These are phyloP conservation scores for Fusarium robinianum DNA, from an alignment of 2,329 filamentous ascomycete genomes.

Conservation along the genomic window DNA sequence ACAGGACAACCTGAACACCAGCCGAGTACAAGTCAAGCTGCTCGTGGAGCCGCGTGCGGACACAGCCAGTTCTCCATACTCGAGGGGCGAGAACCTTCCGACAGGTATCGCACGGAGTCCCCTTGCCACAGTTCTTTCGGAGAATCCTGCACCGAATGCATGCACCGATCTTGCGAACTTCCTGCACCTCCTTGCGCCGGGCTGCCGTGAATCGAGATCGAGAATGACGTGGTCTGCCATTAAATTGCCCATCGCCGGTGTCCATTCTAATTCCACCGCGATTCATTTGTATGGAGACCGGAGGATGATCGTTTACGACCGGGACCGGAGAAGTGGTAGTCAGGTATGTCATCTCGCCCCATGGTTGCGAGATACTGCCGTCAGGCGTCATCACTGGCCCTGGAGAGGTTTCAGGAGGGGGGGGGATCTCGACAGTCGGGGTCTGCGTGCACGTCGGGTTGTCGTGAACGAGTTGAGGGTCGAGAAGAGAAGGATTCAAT, in stretches of 20 bases:
- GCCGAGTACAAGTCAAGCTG: constrained; percentile 67
- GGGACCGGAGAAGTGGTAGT: constrained; percentile 43
- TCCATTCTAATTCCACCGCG: constrained; percentile 61
- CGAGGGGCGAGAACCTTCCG: constrained; percentile 65
- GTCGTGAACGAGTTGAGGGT: constrained; percentile 52
- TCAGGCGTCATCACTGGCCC: constrained; percentile 32
- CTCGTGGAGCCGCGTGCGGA: constrained; percentile 64
- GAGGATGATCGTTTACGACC: constrained; percentile 38
- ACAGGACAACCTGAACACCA: constrained; percentile 65
- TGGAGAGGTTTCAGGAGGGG: constrained; percentile 30
- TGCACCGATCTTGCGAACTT: constrained; percentile 66
- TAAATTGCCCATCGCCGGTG: constrained; percentile 46
- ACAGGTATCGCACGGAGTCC: constrained; percentile 66
- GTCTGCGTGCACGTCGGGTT: constrained; percentile 40
- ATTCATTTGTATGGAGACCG: constrained; percentile 41
- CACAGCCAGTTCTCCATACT: constrained; percentile 68
- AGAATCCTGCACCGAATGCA: constrained; percentile 69
- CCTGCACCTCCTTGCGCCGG: constrained; percentile 67
- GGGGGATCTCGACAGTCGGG: constrained; percentile 31
- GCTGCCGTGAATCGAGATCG: constrained; percentile 61
- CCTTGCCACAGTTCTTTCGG: constrained; percentile 68
- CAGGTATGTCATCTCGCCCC: constrained; percentile 59
- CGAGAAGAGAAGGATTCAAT: constrained; percentile 58
- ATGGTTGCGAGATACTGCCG: constrained; percentile 47
- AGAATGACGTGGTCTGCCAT: constrained; percentile 57